Evolutionary conservation across 2,329 filamentous ascomycete genomes (phyloP).

Genomic region (Colletotrichum gigasporum): DNA sequence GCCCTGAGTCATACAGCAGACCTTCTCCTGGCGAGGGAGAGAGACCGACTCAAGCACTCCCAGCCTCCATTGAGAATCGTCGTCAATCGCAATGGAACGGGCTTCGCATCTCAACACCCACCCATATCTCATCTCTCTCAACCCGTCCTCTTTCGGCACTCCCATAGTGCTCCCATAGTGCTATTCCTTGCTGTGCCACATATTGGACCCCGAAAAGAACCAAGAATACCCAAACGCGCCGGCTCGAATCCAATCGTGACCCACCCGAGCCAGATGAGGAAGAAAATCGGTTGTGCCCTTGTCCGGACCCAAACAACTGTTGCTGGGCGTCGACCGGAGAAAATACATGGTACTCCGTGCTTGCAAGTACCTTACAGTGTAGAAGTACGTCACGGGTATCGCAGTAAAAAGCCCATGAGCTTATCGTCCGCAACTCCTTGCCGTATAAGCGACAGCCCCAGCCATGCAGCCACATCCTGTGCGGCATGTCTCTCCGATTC

Average conservation of each 20-base stretch:
- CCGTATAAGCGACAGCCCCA: not conserved
- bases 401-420: not conserved
- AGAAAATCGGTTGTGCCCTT: slow-evolving; percentile 4
- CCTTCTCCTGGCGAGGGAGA: slow-evolving; percentile 6
- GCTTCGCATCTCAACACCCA: too few relatives aligned
- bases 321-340: slow-evolving; percentile 4
- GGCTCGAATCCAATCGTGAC: slow-evolving; percentile 8
- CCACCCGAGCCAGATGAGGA: slow-evolving; percentile 18
- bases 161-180: slow-evolving; percentile 11
- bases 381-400: too few relatives aligned
- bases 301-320: not conserved
- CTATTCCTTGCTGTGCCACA: slow-evolving; percentile 20
- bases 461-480: not conserved
- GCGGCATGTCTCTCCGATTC: not conserved
- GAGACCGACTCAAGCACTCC: slow-evolving; percentile 15
- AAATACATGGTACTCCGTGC: too few relatives aligned
- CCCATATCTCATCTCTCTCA: not conserved
- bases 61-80: slow-evolving; percentile 13
- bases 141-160: not conserved
- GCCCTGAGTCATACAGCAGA: slow-evolving; percentile 16
- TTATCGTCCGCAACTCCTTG: not conserved
- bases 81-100: not conserved
- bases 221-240: slow-evolving; percentile 1
- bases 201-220: slow-evolving; percentile 23
- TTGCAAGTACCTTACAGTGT: too few relatives aligned